Percentiles rank a stretch among this genome's conserved stretches.
Conservation (phyloP, 345 rosid genomes). For the Orychophragmus violaceus region DNA sequence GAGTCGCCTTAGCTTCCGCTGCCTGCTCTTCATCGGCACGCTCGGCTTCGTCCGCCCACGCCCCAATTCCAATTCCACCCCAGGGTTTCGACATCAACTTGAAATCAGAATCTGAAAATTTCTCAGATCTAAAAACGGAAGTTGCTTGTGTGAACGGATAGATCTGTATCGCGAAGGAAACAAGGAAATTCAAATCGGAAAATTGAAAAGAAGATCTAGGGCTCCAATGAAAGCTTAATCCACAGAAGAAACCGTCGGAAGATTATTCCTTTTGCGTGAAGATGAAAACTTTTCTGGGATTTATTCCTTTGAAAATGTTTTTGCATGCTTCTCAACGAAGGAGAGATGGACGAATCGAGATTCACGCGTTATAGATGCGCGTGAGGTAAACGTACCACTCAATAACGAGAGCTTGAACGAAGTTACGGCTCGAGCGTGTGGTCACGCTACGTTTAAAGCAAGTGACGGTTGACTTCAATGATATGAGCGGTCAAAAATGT, state of each 20-base stretch:
- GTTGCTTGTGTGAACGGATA: neutral
- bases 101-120: neutral
- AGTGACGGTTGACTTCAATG: constrained; percentile 11
- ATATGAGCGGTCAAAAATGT: constrained; percentile 13
- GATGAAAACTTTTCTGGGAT: constrained; percentile 8
- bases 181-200: neutral
- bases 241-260: constrained; percentile 16
- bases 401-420: neutral
- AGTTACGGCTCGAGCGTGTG: constrained; percentile 3
- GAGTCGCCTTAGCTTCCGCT: constrained; percentile 23
- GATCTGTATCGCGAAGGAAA: neutral
- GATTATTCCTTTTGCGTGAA: constrained; percentile 14
- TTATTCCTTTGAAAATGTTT: constrained; percentile 7
- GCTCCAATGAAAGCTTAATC: constrained; percentile 6
- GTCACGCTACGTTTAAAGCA: constrained; percentile 2
- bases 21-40: constrained; percentile 60
- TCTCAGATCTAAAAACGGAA: constrained; percentile 17
- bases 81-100: constrained; percentile 55
- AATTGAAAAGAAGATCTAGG: neutral
- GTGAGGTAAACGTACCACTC: neutral
- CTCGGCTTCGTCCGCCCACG: constrained; percentile 97
- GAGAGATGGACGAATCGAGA: constrained; percentile 7
- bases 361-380: neutral
- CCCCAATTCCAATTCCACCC: constrained; percentile 68
- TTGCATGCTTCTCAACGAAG: constrained; percentile 27